Evolutionary conservation across 768 basidiomycete species (phyloP).

Genomic region (Boletus pseudopeckii): DNA sequence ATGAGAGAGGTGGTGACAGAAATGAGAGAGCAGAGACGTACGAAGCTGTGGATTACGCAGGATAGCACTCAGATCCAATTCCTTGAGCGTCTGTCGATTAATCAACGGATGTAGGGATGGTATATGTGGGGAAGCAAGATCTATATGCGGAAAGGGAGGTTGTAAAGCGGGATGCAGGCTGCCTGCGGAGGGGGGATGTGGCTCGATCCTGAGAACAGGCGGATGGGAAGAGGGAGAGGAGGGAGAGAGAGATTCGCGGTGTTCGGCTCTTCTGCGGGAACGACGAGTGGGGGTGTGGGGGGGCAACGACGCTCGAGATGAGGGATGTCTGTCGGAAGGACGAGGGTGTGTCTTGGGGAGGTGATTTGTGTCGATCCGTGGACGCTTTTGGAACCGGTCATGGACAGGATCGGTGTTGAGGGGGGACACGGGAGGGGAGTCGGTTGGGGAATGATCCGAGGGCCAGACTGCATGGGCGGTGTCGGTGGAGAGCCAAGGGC

Average conservation of each 20-base stretch:
- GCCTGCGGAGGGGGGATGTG: slow-evolving; percentile 20
- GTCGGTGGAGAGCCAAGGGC: slow-evolving; percentile 32
- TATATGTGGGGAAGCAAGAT: slow-evolving; percentile 50
- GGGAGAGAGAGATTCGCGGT: slow-evolving; percentile 31
- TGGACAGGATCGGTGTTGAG: slow-evolving; percentile 36
- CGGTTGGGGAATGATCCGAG: slow-evolving; percentile 34
- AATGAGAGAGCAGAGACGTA: slow-evolving; percentile 40
- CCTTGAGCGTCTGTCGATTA: slow-evolving; percentile 77
- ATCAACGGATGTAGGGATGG: slow-evolving; percentile 73
- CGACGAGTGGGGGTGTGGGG: slow-evolving; percentile 31
- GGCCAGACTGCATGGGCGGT: slow-evolving; percentile 36
- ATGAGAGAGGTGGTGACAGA: background rate
- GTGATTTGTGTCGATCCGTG: slow-evolving; percentile 27
- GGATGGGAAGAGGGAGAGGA: slow-evolving; percentile 22
- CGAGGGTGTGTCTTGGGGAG: slow-evolving; percentile 16
- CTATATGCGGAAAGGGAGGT: slow-evolving; percentile 34
- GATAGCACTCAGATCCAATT: slow-evolving; percentile 82
- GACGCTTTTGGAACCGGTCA: slow-evolving; percentile 28
- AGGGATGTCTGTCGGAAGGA: slow-evolving; percentile 7
- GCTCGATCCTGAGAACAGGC: slow-evolving; percentile 24
- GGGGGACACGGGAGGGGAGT: slow-evolving; percentile 35
- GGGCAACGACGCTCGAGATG: slow-evolving; percentile 16
- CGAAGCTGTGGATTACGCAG: slow-evolving; percentile 89
- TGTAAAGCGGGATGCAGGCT: slow-evolving; percentile 28
- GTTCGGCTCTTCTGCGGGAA: slow-evolving; percentile 26